A percentile compares a stretch with the other conserved stretches of the same genome.
These are phyloP conservation scores for Cystofilobasidium capitatum DNA, from an alignment of 768 basidiomycete species.

Conservation along the genomic window DNA sequence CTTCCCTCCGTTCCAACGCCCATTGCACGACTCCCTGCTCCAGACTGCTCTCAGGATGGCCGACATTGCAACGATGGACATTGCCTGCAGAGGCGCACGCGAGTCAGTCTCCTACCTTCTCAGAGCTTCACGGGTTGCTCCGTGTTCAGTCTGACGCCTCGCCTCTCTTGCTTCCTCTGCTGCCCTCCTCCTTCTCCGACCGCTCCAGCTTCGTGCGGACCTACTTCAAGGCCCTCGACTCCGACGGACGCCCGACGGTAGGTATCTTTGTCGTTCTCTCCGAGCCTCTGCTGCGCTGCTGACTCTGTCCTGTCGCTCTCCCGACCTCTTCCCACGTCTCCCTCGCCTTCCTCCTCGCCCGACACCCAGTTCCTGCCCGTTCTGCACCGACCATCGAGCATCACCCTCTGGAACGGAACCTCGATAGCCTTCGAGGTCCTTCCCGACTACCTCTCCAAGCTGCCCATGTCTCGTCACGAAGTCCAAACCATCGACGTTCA, in stretches of 20 bases:
- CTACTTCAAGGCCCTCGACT: slow-evolving; percentile 24
- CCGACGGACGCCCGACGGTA: background rate
- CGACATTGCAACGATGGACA: slow-evolving; percentile 20
- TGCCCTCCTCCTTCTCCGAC: background rate
- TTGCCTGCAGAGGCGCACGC: slow-evolving; percentile 22
- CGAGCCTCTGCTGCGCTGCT: background rate
- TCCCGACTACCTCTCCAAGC: slow-evolving; percentile 18
- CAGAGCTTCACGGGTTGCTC: too few species aligned
- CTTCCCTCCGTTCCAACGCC: too few species aligned
- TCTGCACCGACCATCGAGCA: slow-evolving; percentile 12
- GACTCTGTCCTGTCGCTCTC: background rate
- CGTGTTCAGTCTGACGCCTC: background rate
- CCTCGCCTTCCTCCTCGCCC: background rate
- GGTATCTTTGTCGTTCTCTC: background rate
- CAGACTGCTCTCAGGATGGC: slow-evolving; percentile 3
- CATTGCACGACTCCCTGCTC: background rate
- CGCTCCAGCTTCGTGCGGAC: slow-evolving; percentile 22
- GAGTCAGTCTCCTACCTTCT: slow-evolving; percentile 17
- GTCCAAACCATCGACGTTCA: slow-evolving; percentile 27
- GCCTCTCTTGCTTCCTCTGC: background rate
- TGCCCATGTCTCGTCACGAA: slow-evolving; percentile 20
- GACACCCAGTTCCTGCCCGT: slow-evolving; percentile 5
- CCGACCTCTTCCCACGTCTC: background rate
- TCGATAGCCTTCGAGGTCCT: slow-evolving; percentile 21
- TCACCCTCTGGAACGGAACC: slow-evolving; percentile 23